Evolutionary conservation across 2,329 filamentous ascomycete species (phyloP), one percentile per base, ranked within the genome.

Genomic region (Eutypa lata): DNA sequence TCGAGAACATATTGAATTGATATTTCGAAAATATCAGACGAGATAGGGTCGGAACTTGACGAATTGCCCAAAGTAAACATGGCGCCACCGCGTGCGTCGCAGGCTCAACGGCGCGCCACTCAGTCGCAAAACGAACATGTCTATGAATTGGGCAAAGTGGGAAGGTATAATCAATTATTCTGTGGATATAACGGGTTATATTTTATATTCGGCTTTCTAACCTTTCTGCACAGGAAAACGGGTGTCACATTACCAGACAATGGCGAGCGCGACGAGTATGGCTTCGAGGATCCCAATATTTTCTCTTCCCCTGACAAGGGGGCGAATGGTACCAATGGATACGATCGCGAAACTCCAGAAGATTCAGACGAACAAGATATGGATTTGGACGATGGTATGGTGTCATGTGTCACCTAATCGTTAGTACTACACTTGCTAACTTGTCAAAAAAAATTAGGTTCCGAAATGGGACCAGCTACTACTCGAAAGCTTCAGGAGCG

Each of bases 211-310:
- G 47, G 22, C n/a, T 24, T 22, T 47, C 49, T 28, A 22, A 45
- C 43, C n/a, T n/a, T 38, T n/a, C 7, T 38, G 13, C 35, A 35
- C 54, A 97, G 93, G 62, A 95, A 96, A 80, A 99, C 94, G 1
- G 94, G 94, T 44, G 82, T 96, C 24, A 88, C 85, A 1, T 73
- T 97, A 31, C 83, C 85, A 64, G 90, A 96, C 65, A 84, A 78
- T 51, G 90, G 90, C 49, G 77, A 86, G 55, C 88, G 91, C 73
- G 93, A 97, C 73, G 91, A 95, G 69, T 79, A 96, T 78, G 94
- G 93, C 70, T 86, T 99, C 76, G 91, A 97, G 68, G 88, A 90
- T 35, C 81, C 96, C 53, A 84, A 84, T 60, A 84, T 97, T 59
- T 96, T 96, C 71, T 97, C 92, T 8, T 96, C 92, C 19, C 91